Evolutionary conservation across 169 alveolate genomes (phyloP).

Genomic region (Eimeria falciformis): DNA sequence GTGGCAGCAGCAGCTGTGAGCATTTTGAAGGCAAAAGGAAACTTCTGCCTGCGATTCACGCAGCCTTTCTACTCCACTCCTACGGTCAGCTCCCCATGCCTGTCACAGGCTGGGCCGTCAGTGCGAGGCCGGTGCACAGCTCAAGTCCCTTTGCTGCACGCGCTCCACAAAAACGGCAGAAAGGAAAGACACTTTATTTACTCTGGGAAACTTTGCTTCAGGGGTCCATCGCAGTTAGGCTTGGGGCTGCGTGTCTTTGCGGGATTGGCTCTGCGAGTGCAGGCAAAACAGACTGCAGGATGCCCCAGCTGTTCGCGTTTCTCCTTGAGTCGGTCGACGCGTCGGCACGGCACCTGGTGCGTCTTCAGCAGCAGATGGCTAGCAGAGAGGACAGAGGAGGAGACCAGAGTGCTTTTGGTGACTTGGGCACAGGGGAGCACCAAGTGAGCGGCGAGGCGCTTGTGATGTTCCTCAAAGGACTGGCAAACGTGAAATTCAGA

Average conservation of each 20-base stretch:
- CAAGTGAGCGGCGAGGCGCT: slow-evolving; percentile 42
- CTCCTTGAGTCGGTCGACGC: not conserved
- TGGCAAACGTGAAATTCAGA: slow-evolving; percentile 13
- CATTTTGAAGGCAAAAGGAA: not conserved
- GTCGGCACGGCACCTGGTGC: not conserved
- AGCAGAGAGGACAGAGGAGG: not conserved
- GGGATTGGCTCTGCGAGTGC: not conserved
- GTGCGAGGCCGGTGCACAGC: not conserved
- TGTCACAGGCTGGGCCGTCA: not conserved
- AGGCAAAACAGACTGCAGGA: slow-evolving; percentile 12
- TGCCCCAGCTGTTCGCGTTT: not conserved
- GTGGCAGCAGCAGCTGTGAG: not conserved
- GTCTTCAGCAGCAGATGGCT: not conserved
- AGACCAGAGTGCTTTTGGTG: not conserved
- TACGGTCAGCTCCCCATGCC: not conserved
- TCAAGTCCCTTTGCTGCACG: not conserved
- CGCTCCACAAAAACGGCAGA: not conserved
- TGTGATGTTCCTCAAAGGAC: not conserved
- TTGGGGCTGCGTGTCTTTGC: not conserved
- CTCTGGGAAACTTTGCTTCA: too few species aligned
- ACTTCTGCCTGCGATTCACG: not conserved
- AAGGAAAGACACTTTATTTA: not conserved
- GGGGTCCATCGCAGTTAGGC: too few species aligned
- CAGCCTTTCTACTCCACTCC: not conserved
- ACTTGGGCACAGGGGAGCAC: not conserved